Evolutionary conservation across 352 stramenopile genomes (phyloP), one percentile per base, ranked within the genome.

Genomic region (Phytophthora kernoviae): DNA sequence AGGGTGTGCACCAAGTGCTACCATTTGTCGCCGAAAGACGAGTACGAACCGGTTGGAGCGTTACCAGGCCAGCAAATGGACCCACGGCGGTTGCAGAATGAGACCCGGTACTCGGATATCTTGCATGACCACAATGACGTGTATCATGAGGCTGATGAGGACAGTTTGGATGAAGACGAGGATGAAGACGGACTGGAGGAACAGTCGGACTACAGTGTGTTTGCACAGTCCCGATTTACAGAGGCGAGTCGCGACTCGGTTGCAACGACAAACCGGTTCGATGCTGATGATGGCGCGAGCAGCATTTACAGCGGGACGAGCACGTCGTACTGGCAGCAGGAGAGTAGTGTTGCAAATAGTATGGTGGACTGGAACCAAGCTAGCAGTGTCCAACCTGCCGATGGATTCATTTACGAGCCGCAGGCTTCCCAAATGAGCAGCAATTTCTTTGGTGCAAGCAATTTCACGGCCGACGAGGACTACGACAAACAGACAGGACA

Each of bases 1-100:
- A 72, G 81, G 5, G 78, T 90, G 15, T 90, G 81, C 45, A 68
- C 73, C 21, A 76, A 73, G 40, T 90, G 81, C 68, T 77, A 79
- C 46, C 64, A 76, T 44, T 65, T 62, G 30, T 70, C 74, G 22
- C 53, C 58, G 18, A 17, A 37, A 49, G 64, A 73, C 33, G 64
- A 77, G 42, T 76, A 73, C 49, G 73, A 79, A 22, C 58, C 58
- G 0, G 24, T 70, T 39, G 58, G 45, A 30, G 43, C 40, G 24
- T 21, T 62, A 22, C 54, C 53, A 17, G 22, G 30, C n/a, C 20
- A 51, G 12, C 45, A 48, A 21, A 30, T 14, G 33, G 54, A 75
- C 15, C 41, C 52, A 21, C 48, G 67, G 17, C 67, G 67, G 3
- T 42, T 66, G 51, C 55, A 77, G 54, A 79, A 79, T 36, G 59